Percentiles rank a stretch among this genome's conserved stretches.
Conservation (phyloP, 2,329 filamentous ascomycete species). For the Byssothecium circinans region DNA sequence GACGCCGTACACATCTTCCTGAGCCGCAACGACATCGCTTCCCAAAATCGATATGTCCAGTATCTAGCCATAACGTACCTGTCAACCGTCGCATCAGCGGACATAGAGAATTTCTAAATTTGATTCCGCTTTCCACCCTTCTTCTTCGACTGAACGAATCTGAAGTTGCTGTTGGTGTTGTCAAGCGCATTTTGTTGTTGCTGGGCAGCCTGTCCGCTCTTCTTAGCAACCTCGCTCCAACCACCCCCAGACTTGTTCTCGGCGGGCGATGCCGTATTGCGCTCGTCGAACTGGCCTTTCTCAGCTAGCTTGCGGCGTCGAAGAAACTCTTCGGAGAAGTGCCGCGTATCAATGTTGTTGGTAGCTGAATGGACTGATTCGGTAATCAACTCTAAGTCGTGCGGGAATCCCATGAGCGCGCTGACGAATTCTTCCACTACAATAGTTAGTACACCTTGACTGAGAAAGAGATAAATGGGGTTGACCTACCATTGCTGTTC, state of each 20-base stretch:
- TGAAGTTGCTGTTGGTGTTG: constrained; percentile 67
- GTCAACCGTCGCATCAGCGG: neutral
- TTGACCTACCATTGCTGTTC: constrained; percentile 64
- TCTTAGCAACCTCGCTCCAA: constrained; percentile 98
- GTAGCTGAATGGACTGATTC: constrained; percentile 87
- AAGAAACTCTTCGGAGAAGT: constrained; percentile 93
- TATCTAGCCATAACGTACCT: neutral
- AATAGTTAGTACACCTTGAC: constrained; percentile 17
- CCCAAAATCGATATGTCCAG: too few relatives aligned
- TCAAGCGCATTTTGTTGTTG: constrained; percentile 45
- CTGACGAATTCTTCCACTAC: constrained; percentile 79
- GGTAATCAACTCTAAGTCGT: constrained; percentile 78
- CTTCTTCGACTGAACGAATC: constrained; percentile 90
- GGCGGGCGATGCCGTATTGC: constrained; percentile 56
- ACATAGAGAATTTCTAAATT: neutral
- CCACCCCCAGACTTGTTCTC: constrained; percentile 58
- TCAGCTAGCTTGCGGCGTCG: constrained; percentile 91
- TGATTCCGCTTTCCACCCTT: constrained; percentile 61
- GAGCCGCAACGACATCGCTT: too few relatives aligned
- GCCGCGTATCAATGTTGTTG: constrained; percentile 85
- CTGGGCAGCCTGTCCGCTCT: constrained; percentile 66
- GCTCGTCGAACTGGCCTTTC: constrained; percentile 80
- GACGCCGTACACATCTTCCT: too few relatives aligned
- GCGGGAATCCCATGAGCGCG: constrained; percentile 72
- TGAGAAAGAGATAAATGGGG: neutral